Base-by-base conservation (phyloP, 2,329 filamentous ascomycete species). In the Chaetomiaceae sp. region DNA sequence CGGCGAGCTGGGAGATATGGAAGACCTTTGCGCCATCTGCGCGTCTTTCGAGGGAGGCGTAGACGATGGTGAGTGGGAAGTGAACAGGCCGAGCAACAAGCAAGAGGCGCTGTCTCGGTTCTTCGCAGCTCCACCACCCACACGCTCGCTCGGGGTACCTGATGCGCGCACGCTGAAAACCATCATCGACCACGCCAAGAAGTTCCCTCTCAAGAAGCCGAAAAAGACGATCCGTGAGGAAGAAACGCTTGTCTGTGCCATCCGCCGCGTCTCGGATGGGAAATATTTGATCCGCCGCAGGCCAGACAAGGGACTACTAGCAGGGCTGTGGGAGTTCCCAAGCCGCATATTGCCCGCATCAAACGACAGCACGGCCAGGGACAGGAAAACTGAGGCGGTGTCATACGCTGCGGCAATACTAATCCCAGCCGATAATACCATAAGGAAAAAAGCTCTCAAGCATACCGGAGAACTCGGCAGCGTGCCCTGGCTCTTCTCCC, bases 401-500 rank as follows among this genome's bases (percentile, higher is more conserved):
- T 54, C 62, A 0, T 71, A 71, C 49, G 70, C 71, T 1, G 58
- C 61, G 1, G 58, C n/a, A n/a, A n/a, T n/a, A n/a, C n/a, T n/a
- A n/a, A n/a, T n/a, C n/a, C n/a, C n/a, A n/a, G n/a, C n/a, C n/a
- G n/a, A n/a, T n/a, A n/a, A n/a, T n/a, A n/a, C n/a, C n/a, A n/a
- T n/a, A n/a, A n/a, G n/a, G n/a, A n/a, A n/a, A n/a, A n/a, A n/a
- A n/a, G n/a, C n/a, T n/a, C 41, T 36, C 6, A 69, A 65, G 42
- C 63, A 75, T 38, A 56, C 67, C 0, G 65, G 65, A 0, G 75
- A 78, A 29, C 56, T 81, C n/a, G 79, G 75, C 0, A 76, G 67
- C 38, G 73, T 82, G 11, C 78, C 78, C 0, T 82, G 79, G 79
- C 63, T 77, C 6, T 82, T 81, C 56, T 81, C 79, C 1, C 79